These are phyloP conservation scores for Quercus lobata DNA, from an alignment of 331 rosid genomes.

Conservation along the genomic window DNA sequence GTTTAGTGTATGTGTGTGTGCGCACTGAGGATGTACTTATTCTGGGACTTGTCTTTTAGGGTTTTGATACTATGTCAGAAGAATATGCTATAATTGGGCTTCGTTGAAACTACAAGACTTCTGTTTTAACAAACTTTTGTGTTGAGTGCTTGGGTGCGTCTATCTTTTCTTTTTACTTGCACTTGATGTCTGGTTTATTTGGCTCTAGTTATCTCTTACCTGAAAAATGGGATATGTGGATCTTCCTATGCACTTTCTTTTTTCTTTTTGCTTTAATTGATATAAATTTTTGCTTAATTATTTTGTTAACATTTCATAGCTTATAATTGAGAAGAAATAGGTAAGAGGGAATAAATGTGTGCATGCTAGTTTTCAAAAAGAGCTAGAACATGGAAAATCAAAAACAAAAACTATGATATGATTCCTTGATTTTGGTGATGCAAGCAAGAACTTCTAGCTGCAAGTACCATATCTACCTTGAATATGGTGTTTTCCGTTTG, in stretches of 20 bases:
- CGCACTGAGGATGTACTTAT: background rate
- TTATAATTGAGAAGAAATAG: background rate
- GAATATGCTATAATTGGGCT: conserved; percentile 1
- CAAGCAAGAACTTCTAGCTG: background rate
- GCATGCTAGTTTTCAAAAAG: background rate
- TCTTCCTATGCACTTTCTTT: background rate
- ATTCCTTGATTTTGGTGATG: background rate
- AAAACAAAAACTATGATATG: no score
- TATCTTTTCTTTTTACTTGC: background rate
- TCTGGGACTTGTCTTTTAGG: conserved; percentile 1
- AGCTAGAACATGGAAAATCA: background rate
- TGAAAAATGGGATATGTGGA: background rate
- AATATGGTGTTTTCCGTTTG: background rate
- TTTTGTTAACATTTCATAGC: background rate
- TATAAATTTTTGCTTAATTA: background rate
- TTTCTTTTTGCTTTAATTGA: background rate
- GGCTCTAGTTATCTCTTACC: background rate
- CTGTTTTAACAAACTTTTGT: background rate
- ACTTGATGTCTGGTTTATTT: background rate
- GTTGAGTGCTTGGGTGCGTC: background rate
- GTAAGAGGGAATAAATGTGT: background rate
- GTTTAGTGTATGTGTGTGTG: background rate
- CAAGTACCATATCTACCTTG: background rate
- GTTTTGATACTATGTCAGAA: conserved; percentile 5
- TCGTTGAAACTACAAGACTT: background rate